Conservation (phyloP, 495 filamentous ascomycete genomes). For the Corynascus novoguineensis region DNA sequence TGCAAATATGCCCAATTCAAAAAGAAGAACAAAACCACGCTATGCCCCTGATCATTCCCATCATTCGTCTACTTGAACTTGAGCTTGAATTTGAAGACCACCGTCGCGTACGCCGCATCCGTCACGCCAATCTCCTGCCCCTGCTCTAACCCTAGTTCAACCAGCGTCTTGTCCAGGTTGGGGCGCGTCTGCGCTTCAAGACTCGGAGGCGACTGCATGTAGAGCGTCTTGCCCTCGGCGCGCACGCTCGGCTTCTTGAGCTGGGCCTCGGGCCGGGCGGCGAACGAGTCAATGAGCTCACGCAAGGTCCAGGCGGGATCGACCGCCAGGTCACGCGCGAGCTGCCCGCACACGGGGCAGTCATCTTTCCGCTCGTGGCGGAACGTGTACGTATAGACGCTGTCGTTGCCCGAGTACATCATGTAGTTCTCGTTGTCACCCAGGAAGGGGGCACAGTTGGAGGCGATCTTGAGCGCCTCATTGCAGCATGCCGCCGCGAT, state of each 20-base stretch:
- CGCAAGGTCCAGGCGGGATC: conserved; percentile 68
- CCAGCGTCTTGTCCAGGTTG: conserved; percentile 70
- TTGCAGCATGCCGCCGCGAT: conserved; percentile 94
- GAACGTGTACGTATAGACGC: conserved; percentile 96
- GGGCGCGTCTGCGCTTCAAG: conserved; percentile 74
- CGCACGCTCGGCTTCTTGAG: conserved; percentile 86
- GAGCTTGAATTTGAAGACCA: conserved; percentile 64
- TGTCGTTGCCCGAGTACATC: conserved; percentile 97
- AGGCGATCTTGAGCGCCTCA: conserved; percentile 92
- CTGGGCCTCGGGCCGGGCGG: conserved; percentile 75
- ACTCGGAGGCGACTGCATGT: conserved; percentile 76
- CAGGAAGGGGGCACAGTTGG: conserved; percentile 70
- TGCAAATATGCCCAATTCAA: conserved; percentile 6
- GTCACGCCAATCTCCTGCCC: conserved; percentile 64
- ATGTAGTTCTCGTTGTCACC: conserved; percentile 72
- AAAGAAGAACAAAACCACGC: background rate
- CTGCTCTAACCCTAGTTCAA: conserved; percentile 45
- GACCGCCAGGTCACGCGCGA: conserved; percentile 65
- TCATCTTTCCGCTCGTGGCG: conserved; percentile 85
- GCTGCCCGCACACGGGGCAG: conserved; percentile 88
- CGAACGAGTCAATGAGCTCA: conserved; percentile 81
- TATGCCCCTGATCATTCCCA: background rate
- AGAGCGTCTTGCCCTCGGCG: conserved; percentile 75
- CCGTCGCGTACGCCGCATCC: conserved; percentile 70
- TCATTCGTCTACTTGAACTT: conserved; percentile 36